Percentiles rank a stretch among this genome's conserved stretches.
These are phyloP conservation scores for Neocucurbitaria cava DNA, from an alignment of 2,329 filamentous ascomycete genomes.

Conservation along the genomic window DNA sequence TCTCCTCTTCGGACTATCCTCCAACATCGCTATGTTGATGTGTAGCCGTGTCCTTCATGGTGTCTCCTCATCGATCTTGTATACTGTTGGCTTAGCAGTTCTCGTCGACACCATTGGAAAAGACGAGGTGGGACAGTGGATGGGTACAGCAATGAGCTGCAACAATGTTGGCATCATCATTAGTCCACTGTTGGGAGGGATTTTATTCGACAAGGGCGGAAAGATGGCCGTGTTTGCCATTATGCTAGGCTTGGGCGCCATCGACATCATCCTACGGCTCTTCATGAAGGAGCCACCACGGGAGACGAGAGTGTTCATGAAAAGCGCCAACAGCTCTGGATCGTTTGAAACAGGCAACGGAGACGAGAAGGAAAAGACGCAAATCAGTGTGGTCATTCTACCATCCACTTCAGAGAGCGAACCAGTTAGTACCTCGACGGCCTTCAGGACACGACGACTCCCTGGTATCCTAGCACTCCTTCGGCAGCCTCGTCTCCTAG, in stretches of 20 bases:
- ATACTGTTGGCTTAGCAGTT: slow-evolving; percentile 21
- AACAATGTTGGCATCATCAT: slow-evolving; percentile 22
- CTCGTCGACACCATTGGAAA: slow-evolving; percentile 17
- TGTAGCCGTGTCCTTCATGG: slow-evolving; percentile 19
- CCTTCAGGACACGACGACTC: slow-evolving; percentile 4
- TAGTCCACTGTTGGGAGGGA: slow-evolving; percentile 20
- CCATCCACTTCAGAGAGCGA: background rate
- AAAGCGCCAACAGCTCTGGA: background rate
- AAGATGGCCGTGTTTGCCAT: slow-evolving; percentile 21
- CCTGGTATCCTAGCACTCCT: slow-evolving; percentile 51
- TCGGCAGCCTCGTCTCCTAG: slow-evolving; percentile 61
- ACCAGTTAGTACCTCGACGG: background rate
- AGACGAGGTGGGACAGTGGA: slow-evolving; percentile 20
- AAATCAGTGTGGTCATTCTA: background rate
- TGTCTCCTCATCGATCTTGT: slow-evolving; percentile 19
- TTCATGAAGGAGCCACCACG: slow-evolving; percentile 22
- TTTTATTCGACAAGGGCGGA: slow-evolving; percentile 19
- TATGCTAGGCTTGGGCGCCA: slow-evolving; percentile 13
- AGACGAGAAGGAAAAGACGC: background rate
- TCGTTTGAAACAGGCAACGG: background rate
- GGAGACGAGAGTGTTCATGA: background rate
- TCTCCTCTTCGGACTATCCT: slow-evolving; percentile 17
- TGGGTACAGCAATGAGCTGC: slow-evolving; percentile 21
- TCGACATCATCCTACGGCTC: slow-evolving; percentile 16
- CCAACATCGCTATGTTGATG: slow-evolving; percentile 17